Evolutionary conservation across 129 eudicot genomes (phyloP), one percentile per base, ranked within the genome.

Genomic region (Lactuca sativa): DNA sequence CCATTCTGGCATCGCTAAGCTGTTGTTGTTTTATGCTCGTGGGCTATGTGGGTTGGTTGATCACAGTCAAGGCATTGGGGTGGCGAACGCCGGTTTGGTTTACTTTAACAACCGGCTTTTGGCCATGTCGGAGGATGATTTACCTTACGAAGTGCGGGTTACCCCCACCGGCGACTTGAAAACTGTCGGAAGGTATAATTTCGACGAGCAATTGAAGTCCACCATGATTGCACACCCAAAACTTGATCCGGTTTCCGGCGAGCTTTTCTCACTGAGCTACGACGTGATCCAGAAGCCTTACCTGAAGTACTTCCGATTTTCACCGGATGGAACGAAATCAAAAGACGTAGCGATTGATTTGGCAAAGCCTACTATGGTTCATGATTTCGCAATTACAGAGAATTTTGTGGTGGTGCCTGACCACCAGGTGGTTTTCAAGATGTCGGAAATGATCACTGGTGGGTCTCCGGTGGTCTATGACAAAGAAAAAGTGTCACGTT

Each of bases 181-280:
- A 47, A 83, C 88, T 0, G 72, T 83, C 14, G 88, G 81, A 0
- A 5, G 85, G 38, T 83, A 56, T 43, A 33, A 73, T 30, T 83
- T 83, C 13, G 13, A 76, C 37, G 66, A 34, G 10, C 88, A 83
- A 41, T 64, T 80, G 60, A 60, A 80, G 40, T 72, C 85, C 3
- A 59, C 77, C 32, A 83, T 83, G 88, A 83, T 83, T 10, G 88
- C 88, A 3, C 88, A 83, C 66, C 88, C 88, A 1, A 83, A 83
- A 56, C 17, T 80, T 9, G 88, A 83, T 58, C 85, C 88, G 0
- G 88, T 66, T 44, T 66, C 82, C 6, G 77, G 78, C n/a, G 82
- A 83, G 63, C 74, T 83, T 18, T 83, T 80, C 52, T 80, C 85
- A 13, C 59, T 83, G 14, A 76, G 80, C 38, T 83, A 83, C 12